Base-by-base conservation (phyloP, 176 grass and related monocot genomes). In the Pontederia crassipes region DNA sequence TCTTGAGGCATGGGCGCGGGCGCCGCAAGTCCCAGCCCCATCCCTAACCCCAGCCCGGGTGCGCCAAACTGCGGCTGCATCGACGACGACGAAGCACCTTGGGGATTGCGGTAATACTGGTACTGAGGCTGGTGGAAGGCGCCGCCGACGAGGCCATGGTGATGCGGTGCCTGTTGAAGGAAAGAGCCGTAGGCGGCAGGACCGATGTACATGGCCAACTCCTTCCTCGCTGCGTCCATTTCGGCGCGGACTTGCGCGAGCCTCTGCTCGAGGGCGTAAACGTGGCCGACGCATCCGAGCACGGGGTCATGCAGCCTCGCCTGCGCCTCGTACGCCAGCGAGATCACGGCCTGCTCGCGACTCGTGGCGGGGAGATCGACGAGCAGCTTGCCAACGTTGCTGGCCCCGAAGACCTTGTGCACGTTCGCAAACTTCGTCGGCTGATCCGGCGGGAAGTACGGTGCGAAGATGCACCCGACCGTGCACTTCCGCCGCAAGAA, bases 371-470 rank as follows among this genome's bases (percentile, higher is more conserved):
- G 29, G 2, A 97, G 73, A 1, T 97, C 93, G 67, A 74, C 80
- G 35, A 97, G 84, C 17, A 98, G 71, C 76, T 98, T 98, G 11
- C 84, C 73, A 4, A 98, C 87, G 78, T 98, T 98, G 81, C 93
- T 98, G 28, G 87, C 87, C 17, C 93, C 87, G 69, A 98, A 98
- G 2, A 98, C 81, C 55, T 74, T 77, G 87, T 98, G 93, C 52
- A 98, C 93, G 71, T 59, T 83, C n/a, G 84, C 76, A 55, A 98
- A 98, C 69, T 80, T 87, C 28, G 50, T 15, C 1, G 87, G 87
- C 52, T 92, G 82, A 73, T 97, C 93, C 4, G 87, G 93, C 64
- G 93, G 93, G 68, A 97, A 97, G 77, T 97, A 92, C 20, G 93
- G 93, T 17, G 87, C 83, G 47, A 97, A 92, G 12, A 92, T 76